Evolutionary conservation across 148 eudicot species (phyloP).

Genomic region (Nepenthes gracilis): DNA sequence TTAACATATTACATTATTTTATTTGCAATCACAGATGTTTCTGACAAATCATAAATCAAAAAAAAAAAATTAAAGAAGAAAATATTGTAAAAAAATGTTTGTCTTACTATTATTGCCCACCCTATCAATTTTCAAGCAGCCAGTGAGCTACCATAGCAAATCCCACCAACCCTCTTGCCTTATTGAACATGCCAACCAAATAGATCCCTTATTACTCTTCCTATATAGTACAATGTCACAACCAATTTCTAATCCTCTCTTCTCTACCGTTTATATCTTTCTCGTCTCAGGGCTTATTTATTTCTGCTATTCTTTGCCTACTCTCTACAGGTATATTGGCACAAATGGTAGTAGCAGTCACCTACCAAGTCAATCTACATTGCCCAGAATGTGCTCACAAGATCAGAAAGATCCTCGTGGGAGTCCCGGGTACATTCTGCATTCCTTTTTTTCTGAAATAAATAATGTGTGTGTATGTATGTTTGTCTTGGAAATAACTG

Average conservation of each 20-base stretch:
- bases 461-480: not conserved
- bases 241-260: not conserved
- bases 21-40: too few species aligned
- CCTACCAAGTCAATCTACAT: slow-evolving; percentile 61
- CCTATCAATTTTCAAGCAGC: not conserved
- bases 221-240: too few species aligned
- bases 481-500: not conserved
- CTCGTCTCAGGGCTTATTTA: not conserved
- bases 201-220: not conserved
- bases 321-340: not conserved
- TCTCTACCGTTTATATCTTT: not conserved
- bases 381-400: slow-evolving; percentile 74
- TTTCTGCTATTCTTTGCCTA: not conserved
- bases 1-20: too few species aligned
- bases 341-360: slow-evolving; percentile 20
- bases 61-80: too few species aligned
- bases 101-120: too few species aligned
- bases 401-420: slow-evolving; percentile 55
- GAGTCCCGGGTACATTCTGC: slow-evolving; percentile 37
- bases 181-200: not conserved
- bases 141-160: not conserved
- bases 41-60: too few species aligned
- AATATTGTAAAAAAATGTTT: too few species aligned
- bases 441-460: not conserved
- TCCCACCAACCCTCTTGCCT: not conserved